phyloP scores from a whole-genome alignment of 805 yeast genomes.

The Pichia pseudocactophila region DNA sequence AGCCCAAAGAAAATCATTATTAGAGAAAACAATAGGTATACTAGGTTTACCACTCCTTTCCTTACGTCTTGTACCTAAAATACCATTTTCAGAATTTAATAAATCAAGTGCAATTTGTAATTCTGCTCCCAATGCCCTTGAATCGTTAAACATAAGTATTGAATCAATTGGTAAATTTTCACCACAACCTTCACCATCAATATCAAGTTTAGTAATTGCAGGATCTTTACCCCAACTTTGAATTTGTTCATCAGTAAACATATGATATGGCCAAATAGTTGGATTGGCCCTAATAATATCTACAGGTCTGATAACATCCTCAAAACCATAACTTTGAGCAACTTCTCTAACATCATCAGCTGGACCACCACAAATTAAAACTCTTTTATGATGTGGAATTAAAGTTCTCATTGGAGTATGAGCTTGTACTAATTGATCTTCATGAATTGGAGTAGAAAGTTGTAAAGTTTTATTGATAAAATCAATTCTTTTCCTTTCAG shows the following conservation, averaged over 20 bases:
- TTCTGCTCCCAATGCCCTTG: slow-evolving; percentile 83
- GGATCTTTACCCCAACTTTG: slow-evolving; percentile 33
- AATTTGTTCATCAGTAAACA: slow-evolving; percentile 38
- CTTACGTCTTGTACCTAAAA: slow-evolving; percentile 50
- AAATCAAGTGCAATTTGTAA: slow-evolving; percentile 68
- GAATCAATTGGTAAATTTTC: slow-evolving; percentile 51
- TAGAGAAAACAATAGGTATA: slow-evolving; percentile 38
- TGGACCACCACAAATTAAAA: slow-evolving; percentile 80
- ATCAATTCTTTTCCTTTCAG: slow-evolving; percentile 38
- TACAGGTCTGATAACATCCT: slow-evolving; percentile 61
- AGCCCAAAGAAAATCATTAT: slow-evolving; percentile 88
- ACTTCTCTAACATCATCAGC: slow-evolving; percentile 65
- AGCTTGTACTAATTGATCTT: slow-evolving; percentile 67
- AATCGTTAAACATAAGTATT: slow-evolving; percentile 77
- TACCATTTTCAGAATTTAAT: slow-evolving; percentile 54
- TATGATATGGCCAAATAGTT: slow-evolving; percentile 61
- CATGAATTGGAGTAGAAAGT: slow-evolving; percentile 36
- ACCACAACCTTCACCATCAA: slow-evolving; percentile 20
- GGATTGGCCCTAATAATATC: slow-evolving; percentile 58
- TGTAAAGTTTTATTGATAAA: slow-evolving; percentile 35
- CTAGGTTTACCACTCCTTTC: slow-evolving; percentile 14
- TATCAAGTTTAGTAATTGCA: slow-evolving; percentile 18
- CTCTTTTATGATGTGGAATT: slow-evolving; percentile 45
- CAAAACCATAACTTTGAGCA: slow-evolving; percentile 70
- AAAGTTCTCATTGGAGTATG: slow-evolving; percentile 78